Conservation (phyloP, 208 protist genomes). For the Tritrichomonas musculus region DNA sequence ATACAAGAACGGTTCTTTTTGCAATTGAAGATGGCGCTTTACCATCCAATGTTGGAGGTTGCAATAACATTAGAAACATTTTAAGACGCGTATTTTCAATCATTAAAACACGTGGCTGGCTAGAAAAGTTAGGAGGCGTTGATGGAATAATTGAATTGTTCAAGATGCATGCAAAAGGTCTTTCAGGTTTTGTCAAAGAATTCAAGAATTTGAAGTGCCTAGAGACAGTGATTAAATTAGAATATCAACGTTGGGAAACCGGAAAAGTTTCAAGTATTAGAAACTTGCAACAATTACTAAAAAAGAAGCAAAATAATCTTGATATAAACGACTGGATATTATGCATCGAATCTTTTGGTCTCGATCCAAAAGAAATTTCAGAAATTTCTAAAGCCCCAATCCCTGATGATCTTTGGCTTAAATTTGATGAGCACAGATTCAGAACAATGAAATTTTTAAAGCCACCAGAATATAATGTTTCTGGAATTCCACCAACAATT, state of each 20-base stretch:
- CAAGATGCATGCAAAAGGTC: not conserved
- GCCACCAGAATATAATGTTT: not conserved
- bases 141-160: conserved; percentile 28
- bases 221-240: not conserved
- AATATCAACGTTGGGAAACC: conserved; percentile 14
- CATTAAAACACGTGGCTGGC: not conserved
- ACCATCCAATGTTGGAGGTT: conserved; percentile 25
- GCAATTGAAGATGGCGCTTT: conserved; percentile 33
- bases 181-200: not conserved
- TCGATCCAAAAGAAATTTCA: not conserved
- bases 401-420: conserved; percentile 9
- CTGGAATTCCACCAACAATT: not conserved
- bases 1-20: not conserved
- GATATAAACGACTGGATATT: conserved; percentile 24
- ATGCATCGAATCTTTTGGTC: not conserved
- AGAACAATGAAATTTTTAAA: not conserved
- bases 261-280: not conserved
- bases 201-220: not conserved
- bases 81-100: conserved; percentile 15
- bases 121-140: not conserved
- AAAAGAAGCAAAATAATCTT: not conserved
- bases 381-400: not conserved
- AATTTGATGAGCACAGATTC: not conserved
- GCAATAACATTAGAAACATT: conserved; percentile 14
- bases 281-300: not conserved